phyloP scores from a whole-genome alignment of 345 rosid genomes.

The Brassica juncea region DNA sequence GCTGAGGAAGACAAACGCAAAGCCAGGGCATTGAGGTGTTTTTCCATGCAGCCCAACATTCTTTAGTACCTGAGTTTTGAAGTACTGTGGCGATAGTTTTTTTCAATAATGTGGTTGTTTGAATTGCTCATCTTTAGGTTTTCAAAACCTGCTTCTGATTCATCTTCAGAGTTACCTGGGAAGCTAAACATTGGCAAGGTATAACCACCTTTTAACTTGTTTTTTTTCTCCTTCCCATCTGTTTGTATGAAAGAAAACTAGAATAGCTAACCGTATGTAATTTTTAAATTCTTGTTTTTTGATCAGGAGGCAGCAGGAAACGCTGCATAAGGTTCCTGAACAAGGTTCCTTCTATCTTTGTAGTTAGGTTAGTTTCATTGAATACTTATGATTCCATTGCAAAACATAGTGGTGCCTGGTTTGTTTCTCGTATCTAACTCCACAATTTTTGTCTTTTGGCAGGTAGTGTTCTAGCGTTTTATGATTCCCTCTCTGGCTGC shows the following conservation, averaged over 20 bases:
- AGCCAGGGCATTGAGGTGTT: constrained; percentile 79
- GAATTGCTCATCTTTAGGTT: constrained; percentile 47
- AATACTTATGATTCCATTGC: background rate
- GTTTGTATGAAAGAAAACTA: background rate
- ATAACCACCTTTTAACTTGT: background rate
- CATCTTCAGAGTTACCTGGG: constrained; percentile 54
- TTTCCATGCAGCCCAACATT: background rate
- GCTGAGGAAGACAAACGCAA: constrained; percentile 79
- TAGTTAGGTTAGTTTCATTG: constrained; percentile 46
- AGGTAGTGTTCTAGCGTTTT: constrained; percentile 61
- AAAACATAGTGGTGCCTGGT: background rate
- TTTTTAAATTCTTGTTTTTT: constrained; percentile 2
- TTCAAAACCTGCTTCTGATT: constrained; percentile 50
- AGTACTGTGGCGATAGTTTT: background rate
- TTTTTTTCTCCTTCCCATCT: background rate
- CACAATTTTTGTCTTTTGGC: constrained; percentile 24
- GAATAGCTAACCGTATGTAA: background rate
- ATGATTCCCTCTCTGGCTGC: constrained; percentile 49
- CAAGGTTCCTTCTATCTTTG: constrained; percentile 24
- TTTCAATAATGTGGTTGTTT: background rate
- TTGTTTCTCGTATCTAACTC: constrained; percentile 14
- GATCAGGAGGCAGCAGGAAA: constrained; percentile 70
- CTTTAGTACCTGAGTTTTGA: background rate
- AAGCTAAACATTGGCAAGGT: constrained; percentile 56
- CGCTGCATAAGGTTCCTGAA: constrained; percentile 60